phyloP scores from a whole-genome alignment of 495 filamentous ascomycete species.

The Aspergillus nidulans region DNA sequence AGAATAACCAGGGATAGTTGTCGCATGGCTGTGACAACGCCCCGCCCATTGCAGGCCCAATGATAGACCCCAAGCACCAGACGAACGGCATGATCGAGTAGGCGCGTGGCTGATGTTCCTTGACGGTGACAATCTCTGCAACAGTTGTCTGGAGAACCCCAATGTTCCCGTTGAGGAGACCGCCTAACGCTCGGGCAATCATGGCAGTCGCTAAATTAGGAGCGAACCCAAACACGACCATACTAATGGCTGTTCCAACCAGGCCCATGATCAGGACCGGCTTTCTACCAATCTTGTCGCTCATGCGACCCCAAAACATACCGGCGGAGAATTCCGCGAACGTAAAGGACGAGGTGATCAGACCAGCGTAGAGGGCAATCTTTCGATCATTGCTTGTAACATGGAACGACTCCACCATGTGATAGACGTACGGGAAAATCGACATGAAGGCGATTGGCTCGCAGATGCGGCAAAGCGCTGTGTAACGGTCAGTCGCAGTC shows the following conservation, averaged over 20 bases:
- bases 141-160: conserved; percentile 94
- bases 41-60: conserved; percentile 88
- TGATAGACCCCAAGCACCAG: conserved; percentile 90
- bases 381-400: conserved; percentile 71
- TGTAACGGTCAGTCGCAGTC: conserved; percentile 40
- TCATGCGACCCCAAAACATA: conserved; percentile 87
- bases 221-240: conserved; percentile 90
- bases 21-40: conserved; percentile 80
- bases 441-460: conserved; percentile 99
- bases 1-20: conserved; percentile 74
- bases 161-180: conserved; percentile 92
- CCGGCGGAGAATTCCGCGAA: conserved; percentile 91
- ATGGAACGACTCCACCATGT: conserved; percentile 91
- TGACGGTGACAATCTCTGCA: conserved; percentile 83
- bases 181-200: conserved; percentile 82
- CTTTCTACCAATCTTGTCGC: conserved; percentile 89
- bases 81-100: conserved; percentile 97
- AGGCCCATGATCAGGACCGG: conserved; percentile 85
- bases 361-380: conserved; percentile 88
- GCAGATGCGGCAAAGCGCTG: conserved; percentile 86
- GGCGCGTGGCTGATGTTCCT: conserved; percentile 86
- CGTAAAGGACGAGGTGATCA: conserved; percentile 96
- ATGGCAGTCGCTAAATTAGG: conserved; percentile 78
- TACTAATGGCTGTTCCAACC: conserved; percentile 86
- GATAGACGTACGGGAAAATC: conserved; percentile 98